Percentiles rank a stretch among this genome's conserved stretches.
Conservation (phyloP, 768 basidiomycete species). For the Mycena alexandri region DNA sequence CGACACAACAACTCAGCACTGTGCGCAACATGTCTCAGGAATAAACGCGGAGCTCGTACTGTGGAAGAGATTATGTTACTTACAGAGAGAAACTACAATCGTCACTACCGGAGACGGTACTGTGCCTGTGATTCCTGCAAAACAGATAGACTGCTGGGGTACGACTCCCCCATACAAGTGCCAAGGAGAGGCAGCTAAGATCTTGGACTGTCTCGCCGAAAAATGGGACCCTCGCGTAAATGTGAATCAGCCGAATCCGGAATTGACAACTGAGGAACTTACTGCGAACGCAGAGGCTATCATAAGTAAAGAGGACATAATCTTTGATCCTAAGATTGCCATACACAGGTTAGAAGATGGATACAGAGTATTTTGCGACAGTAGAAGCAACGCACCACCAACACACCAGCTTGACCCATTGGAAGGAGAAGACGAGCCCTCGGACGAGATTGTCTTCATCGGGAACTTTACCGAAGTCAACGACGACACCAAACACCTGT, state of each 20-base stretch:
- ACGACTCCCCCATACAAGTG: slow-evolving; percentile 7
- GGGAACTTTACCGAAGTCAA: neutral
- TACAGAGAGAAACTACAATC: no score
- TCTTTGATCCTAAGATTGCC: neutral
- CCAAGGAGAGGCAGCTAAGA: slow-evolving; percentile 4
- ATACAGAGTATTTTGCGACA: neutral
- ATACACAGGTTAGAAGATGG: neutral
- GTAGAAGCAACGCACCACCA: neutral
- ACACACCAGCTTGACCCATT: slow-evolving; percentile 1
- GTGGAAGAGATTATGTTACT: no score
- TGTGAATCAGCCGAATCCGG: neutral
- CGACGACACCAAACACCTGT: neutral
- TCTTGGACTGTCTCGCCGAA: neutral
- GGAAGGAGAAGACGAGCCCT: neutral
- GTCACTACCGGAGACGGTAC: no score
- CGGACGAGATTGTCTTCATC: neutral
- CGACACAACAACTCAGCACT: slow-evolving; percentile 11
- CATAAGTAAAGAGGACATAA: neutral
- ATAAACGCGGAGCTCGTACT: no score
- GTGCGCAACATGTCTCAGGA: no score
- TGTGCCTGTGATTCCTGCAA: slow-evolving; percentile 7
- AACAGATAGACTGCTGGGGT: neutral
- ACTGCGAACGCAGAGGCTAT: neutral
- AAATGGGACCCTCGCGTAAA: slow-evolving; percentile 9
- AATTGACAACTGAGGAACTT: neutral